Conservation (phyloP, 768 basidiomycete species). For the Rubroboletus satanas region DNA sequence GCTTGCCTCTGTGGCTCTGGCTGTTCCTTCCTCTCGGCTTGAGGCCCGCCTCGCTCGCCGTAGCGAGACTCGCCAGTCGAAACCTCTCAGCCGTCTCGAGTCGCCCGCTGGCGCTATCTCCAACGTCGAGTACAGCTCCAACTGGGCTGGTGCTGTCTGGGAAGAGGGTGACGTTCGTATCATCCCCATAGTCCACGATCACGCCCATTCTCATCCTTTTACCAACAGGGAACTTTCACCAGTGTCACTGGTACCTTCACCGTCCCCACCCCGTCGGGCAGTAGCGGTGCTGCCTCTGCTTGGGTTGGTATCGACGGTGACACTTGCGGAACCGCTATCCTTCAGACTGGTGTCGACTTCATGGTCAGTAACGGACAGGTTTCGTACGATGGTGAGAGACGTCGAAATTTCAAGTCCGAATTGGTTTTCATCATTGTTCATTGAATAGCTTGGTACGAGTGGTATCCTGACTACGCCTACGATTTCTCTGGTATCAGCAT, state of each 20-base stretch:
- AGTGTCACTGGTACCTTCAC: conserved; percentile 18
- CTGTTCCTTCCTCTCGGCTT: conserved; percentile 13
- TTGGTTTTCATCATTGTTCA: neutral
- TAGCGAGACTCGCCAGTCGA: conserved; percentile 11
- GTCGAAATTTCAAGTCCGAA: no score
- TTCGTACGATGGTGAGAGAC: conserved; percentile 14
- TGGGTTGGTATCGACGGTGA: conserved; percentile 28
- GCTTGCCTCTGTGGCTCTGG: conserved; percentile 17
- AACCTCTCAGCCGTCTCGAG: conserved; percentile 3
- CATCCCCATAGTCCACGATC: neutral
- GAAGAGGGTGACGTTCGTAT: conserved; percentile 4
- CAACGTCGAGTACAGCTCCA: conserved; percentile 14
- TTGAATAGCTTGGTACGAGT: conserved; percentile 24
- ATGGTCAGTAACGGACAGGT: neutral
- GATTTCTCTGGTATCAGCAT: conserved; percentile 15
- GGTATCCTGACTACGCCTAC: conserved; percentile 15
- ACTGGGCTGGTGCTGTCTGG: conserved; percentile 21
- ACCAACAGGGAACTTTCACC: conserved; percentile 20
- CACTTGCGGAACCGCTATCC: conserved; percentile 9
- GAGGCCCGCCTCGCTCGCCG: conserved; percentile 14
- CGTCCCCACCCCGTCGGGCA: conserved; percentile 14
- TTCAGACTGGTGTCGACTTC: conserved; percentile 21
- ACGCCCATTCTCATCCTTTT: neutral
- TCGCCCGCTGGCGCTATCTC: neutral
- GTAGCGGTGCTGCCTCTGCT: conserved; percentile 10